These are phyloP conservation scores for Hirschioporus abietinus DNA, from an alignment of 768 basidiomycete genomes.

Conservation along the genomic window DNA sequence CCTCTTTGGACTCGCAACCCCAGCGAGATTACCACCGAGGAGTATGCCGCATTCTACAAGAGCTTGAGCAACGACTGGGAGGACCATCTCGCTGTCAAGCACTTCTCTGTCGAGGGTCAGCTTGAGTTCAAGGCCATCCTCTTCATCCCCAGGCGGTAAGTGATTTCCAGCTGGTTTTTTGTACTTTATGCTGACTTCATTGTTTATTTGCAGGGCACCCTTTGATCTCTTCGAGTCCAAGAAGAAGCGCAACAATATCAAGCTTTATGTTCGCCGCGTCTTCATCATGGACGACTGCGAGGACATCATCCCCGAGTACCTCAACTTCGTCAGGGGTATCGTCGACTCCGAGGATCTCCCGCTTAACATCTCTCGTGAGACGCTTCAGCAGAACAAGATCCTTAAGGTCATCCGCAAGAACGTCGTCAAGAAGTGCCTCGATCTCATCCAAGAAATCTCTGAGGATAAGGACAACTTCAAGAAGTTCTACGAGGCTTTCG, in stretches of 20 bases:
- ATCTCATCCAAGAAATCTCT: slow-evolving; percentile 90
- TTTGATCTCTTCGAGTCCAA: slow-evolving; percentile 99
- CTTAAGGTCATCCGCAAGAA: slow-evolving; percentile 99
- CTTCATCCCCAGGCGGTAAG: slow-evolving; percentile 91
- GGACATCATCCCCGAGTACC: slow-evolving; percentile 98
- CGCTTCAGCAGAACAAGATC: slow-evolving; percentile 99
- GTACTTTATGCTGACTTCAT: slow-evolving; percentile 10
- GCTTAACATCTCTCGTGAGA: slow-evolving; percentile 99
- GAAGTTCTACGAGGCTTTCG: slow-evolving; percentile 98
- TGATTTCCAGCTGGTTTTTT: slow-evolving; percentile 3
- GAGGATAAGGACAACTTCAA: slow-evolving; percentile 99
- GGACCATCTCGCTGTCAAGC: slow-evolving; percentile 98
- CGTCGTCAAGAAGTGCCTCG: slow-evolving; percentile 97
- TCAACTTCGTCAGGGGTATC: slow-evolving; percentile 99
- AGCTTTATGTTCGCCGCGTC: slow-evolving; percentile 99
- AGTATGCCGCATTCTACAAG: slow-evolving; percentile 98
- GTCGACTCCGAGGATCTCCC: slow-evolving; percentile 99
- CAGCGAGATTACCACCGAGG: slow-evolving; percentile 85
- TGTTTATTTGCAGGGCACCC: slow-evolving; percentile 75
- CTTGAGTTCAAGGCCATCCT: slow-evolving; percentile 99
- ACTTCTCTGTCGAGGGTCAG: slow-evolving; percentile 99
- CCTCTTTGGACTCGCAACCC: slow-evolving; percentile 99
- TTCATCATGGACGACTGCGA: slow-evolving; percentile 99
- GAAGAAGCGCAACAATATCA: slow-evolving; percentile 99
- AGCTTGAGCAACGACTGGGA: slow-evolving; percentile 99